phyloP scores from a whole-genome alignment of 140 eudicot species.

The Oenanthe javanica region DNA sequence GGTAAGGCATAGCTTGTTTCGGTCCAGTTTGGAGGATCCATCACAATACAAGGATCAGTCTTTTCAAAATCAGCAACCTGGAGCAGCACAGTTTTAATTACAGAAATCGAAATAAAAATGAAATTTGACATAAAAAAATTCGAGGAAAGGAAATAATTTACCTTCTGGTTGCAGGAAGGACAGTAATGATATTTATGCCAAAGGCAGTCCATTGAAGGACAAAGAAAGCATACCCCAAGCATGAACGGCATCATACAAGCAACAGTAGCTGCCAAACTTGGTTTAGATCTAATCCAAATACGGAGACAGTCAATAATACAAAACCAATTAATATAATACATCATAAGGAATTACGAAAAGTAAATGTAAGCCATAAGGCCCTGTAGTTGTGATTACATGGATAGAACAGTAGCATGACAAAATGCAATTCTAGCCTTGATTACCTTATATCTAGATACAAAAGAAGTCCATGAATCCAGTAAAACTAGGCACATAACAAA shows the following conservation, averaged over 20 bases:
- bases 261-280: conserved; percentile 81
- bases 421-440: no score
- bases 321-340: no score
- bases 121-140: neutral
- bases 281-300: conserved; percentile 48
- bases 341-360: no score
- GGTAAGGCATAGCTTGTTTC: conserved; percentile 78
- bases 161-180: conserved; percentile 90
- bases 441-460: no score
- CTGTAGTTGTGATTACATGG: no score
- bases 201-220: conserved; percentile 94
- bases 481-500: no score
- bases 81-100: neutral
- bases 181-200: conserved; percentile 98
- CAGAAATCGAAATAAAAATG: neutral
- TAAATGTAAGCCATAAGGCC: no score
- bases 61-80: conserved; percentile 91
- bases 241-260: conserved; percentile 92
- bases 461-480: no score
- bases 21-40: conserved; percentile 85
- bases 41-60: conserved; percentile 64
- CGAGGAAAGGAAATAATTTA: neutral
- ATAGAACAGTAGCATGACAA: no score
- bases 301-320: no score
- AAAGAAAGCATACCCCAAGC: conserved; percentile 93